Evolutionary conservation across 2,329 filamentous ascomycete species (phyloP).

Genomic region (Macrophomina pseudophaseolina): DNA sequence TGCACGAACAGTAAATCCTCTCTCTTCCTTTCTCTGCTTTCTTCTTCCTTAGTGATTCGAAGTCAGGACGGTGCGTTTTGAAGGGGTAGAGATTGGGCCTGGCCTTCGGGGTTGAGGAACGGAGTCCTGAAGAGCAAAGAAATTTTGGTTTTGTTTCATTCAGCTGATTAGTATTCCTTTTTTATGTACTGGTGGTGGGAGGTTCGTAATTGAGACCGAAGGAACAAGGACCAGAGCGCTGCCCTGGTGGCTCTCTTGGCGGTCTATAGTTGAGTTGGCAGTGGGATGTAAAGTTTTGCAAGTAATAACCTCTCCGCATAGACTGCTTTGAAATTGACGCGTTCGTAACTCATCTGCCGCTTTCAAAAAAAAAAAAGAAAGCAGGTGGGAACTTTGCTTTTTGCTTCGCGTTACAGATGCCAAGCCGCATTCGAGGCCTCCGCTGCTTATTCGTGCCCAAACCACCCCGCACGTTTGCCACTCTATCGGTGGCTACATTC

Average conservation of each 20-base stretch:
- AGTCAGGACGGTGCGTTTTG: background rate
- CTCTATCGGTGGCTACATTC: background rate
- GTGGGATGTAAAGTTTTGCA: conserved; percentile 20
- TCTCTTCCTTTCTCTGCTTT: background rate
- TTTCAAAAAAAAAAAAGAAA: background rate
- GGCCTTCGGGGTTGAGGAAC: background rate
- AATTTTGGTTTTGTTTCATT: conserved; percentile 2
- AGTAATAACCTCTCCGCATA: conserved; percentile 18
- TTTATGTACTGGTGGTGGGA: background rate
- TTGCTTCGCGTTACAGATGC: background rate
- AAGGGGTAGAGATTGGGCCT: conserved; percentile 2
- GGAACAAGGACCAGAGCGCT: conserved; percentile 6
- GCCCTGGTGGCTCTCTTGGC: background rate
- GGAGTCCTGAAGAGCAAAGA: background rate
- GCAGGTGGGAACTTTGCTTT: background rate
- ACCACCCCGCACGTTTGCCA: background rate
- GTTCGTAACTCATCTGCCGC: background rate
- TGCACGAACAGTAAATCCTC: conserved; percentile 27
- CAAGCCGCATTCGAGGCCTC: background rate
- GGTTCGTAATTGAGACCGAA: conserved; percentile 17
- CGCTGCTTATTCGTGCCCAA: background rate
- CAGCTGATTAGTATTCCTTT: conserved; percentile 17
- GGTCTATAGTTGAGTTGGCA: background rate
- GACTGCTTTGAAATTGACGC: conserved; percentile 18
- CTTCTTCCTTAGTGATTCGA: background rate